Evolutionary conservation across 2,329 filamentous ascomycete species (phyloP), one percentile per base, ranked within the genome.

Genomic region (Periconia macrospinosa): DNA sequence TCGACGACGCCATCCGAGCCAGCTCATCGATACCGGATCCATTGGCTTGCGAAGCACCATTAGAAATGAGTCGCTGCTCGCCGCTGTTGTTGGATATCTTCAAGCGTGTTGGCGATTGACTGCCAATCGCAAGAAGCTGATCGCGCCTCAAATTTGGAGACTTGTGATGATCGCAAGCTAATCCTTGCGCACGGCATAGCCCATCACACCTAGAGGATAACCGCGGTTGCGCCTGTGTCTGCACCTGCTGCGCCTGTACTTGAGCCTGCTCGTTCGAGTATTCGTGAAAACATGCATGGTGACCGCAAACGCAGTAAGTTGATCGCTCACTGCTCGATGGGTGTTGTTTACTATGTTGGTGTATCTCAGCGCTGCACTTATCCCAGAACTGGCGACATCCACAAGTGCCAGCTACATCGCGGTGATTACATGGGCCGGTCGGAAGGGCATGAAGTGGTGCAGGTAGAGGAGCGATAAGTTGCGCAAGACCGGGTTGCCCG

Each of bases 221-320:
- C 56, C 8, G 23, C 23, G 8, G 23, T 27, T 27, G 53, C 7
- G 53, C 46, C 14, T 49, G 23, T 8, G 8, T 3, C 8, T 27
- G 53, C 7, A 51, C 46, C 14, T 49, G 49, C 53, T 53, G 53
- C 7, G 53, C 46, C 15, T 52, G 52, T 42, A 45, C 42, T 18
- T 46, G 44, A n/a, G 51, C 49, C 17, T 49, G 49, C 52, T 53
- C 50, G 15, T 48, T 47, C 41, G 56, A 50, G 42, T 59, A 54
- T 45, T 54, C 50, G 70, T 84, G 82, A 63, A 79, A 84, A 67
- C 82, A 84, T 7, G 81, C 81, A 75, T 84, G 82, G 66, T 84
- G 82, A 41, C 79, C 79, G 60, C 82, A 84, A 51, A 80, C 77
- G 68, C 82, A 84, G 70, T 66, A 76, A 2, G 77, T 76, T 19